phyloP scores from a whole-genome alignment of 164 flowering plant genomes.

The Protea cynaroides region DNA sequence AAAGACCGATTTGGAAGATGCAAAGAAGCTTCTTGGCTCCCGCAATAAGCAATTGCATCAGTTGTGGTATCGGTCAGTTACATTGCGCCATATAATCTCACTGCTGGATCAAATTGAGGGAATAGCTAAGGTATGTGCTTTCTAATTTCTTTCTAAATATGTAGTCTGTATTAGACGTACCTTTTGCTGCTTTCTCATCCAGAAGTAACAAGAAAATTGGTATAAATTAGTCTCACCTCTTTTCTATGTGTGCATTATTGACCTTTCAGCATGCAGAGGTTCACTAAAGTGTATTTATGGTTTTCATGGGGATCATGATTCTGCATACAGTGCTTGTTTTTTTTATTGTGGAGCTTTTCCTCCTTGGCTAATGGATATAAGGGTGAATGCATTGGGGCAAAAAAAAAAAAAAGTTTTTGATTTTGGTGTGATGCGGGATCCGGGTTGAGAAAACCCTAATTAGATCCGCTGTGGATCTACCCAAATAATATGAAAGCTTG shows the following conservation, averaged over 20 bases:
- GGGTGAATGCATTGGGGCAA: too few species aligned
- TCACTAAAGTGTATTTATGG: too few species aligned
- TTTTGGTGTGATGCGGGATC: background rate
- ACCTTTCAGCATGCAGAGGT: background rate
- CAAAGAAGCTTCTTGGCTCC: conserved; percentile 78
- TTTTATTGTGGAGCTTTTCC: too few species aligned
- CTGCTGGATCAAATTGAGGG: conserved; percentile 92
- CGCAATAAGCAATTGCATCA: conserved; percentile 96
- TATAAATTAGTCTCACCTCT: background rate
- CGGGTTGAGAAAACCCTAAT: too few species aligned
- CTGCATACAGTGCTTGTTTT: too few species aligned
- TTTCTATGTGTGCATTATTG: background rate
- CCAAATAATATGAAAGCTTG: too few species aligned
- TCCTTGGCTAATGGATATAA: too few species aligned
- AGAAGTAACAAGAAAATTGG: too few species aligned
- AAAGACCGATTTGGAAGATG: conserved; percentile 88
- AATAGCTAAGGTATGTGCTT: conserved; percentile 72
- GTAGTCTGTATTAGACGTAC: background rate
- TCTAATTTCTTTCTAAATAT: background rate
- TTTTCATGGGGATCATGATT: too few species aligned
- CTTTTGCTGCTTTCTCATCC: conserved; percentile 3
- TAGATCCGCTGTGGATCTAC: too few species aligned
- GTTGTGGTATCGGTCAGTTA: conserved; percentile 93
- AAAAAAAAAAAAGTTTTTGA: too few species aligned
- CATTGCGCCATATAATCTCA: conserved; percentile 89